phyloP scores from a whole-genome alignment of 225 moss, liverwort and hornwort genomes.

The Bryum argenteum region DNA sequence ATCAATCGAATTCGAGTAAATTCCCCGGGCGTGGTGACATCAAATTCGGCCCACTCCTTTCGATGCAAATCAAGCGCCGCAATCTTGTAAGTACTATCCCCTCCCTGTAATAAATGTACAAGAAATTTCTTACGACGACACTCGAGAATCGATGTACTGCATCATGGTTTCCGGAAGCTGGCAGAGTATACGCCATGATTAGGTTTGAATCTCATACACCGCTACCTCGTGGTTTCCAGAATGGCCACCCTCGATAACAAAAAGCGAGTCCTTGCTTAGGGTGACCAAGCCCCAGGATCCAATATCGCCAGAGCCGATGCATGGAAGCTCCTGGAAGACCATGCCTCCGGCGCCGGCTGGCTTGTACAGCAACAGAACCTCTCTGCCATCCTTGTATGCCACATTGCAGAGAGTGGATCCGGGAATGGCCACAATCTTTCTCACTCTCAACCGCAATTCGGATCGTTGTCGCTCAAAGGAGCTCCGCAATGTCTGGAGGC shows the following conservation, averaged over 20 bases:
- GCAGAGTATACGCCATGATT: not conserved
- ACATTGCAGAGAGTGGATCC: conserved; percentile 6
- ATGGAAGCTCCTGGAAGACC: not conserved
- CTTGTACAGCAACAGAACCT: not conserved
- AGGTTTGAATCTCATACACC: not conserved
- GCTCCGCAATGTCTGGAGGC: not conserved
- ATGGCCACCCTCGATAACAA: conserved; percentile 8
- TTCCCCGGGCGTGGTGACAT: not conserved
- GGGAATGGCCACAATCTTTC: conserved; percentile 3
- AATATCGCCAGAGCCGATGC: not conserved
- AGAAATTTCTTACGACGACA: not conserved
- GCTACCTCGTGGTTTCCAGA: not conserved
- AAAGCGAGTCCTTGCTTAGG: not conserved
- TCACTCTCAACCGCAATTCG: not conserved
- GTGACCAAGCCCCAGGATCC: conserved; percentile 12
- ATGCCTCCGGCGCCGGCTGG: not conserved
- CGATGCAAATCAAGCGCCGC: not conserved
- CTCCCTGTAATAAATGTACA: conserved; percentile 5
- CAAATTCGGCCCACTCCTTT: conserved; percentile 12
- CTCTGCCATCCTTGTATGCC: conserved; percentile 5
- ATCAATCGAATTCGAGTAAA: conserved; percentile 2
- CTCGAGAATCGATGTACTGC: not conserved
- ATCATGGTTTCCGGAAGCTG: not conserved
- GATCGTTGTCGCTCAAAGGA: not conserved
- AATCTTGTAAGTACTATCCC: not conserved